phyloP scores from a whole-genome alignment of 768 basidiomycete genomes.

The Lepiota brunneoincarnata region DNA sequence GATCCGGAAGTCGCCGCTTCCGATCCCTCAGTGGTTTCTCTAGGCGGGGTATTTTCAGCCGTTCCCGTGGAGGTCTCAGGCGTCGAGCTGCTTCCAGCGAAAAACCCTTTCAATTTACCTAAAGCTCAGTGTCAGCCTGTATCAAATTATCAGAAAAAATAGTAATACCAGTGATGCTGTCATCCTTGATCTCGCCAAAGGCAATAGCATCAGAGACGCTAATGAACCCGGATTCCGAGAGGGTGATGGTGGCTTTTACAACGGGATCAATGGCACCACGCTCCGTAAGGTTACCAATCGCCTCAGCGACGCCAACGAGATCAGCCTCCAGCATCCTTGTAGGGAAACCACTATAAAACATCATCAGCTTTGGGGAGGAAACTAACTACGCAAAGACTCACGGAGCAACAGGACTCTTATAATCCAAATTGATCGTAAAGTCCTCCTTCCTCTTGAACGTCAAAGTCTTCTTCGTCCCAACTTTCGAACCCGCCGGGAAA shows the following conservation, averaged over 20 bases:
- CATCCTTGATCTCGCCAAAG: constrained; percentile 79
- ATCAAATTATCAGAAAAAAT: too few relatives aligned
- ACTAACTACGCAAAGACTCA: constrained; percentile 29
- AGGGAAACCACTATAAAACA: constrained; percentile 57
- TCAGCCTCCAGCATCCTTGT: constrained; percentile 72
- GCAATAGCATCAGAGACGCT: constrained; percentile 77
- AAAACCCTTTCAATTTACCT: constrained; percentile 89
- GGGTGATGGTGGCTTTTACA: constrained; percentile 77
- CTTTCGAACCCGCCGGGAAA: constrained; percentile 76
- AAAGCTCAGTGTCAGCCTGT: neutral
- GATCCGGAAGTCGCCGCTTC: constrained; percentile 29
- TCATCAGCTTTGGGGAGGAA: constrained; percentile 7
- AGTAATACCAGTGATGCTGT: constrained; percentile 61
- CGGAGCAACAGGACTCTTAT: constrained; percentile 64
- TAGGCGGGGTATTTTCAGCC: constrained; percentile 42
- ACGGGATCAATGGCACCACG: constrained; percentile 79
- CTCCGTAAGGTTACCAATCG: constrained; percentile 80
- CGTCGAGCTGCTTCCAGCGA: constrained; percentile 55
- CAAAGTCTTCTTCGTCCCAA: constrained; percentile 80
- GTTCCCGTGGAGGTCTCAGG: constrained; percentile 38
- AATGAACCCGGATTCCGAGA: constrained; percentile 87
- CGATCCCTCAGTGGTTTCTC: constrained; percentile 22
- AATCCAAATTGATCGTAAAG: constrained; percentile 74
- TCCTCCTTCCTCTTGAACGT: constrained; percentile 86
- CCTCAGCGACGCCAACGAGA: constrained; percentile 70